phyloP scores from a whole-genome alignment of 306 rosid species.

The Biancaea sappan region DNA sequence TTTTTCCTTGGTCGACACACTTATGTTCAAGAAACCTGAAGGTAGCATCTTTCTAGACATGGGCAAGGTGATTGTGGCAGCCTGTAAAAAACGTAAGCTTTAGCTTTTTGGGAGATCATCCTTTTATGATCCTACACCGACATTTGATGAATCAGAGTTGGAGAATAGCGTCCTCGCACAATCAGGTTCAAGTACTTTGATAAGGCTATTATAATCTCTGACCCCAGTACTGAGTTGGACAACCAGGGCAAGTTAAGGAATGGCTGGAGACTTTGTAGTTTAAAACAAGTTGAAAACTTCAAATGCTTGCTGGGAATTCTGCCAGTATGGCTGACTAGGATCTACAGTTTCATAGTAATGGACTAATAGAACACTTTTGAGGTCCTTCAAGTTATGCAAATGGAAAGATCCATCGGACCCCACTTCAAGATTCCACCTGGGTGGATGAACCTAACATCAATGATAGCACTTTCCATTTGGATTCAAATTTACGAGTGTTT shows the following conservation, averaged over 20 bases:
- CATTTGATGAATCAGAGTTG: not conserved
- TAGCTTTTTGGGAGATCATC: constrained; percentile 2
- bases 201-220: constrained; percentile 60
- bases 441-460: constrained; percentile 59
- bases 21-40: constrained; percentile 55
- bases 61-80: constrained; percentile 61
- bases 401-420: constrained; percentile 54
- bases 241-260: constrained; percentile 48
- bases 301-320: constrained; percentile 66
- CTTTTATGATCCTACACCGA: constrained; percentile 47
- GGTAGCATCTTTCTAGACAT: constrained; percentile 68
- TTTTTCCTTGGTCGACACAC: constrained; percentile 65
- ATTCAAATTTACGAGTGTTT: constrained; percentile 61
- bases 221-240: constrained; percentile 49
- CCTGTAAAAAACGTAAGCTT: constrained; percentile 45
- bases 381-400: constrained; percentile 68
- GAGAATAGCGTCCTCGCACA: constrained; percentile 41
- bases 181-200: constrained; percentile 63
- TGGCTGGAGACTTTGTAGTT: constrained; percentile 68
- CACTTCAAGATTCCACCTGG: constrained; percentile 76
- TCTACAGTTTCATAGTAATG: constrained; percentile 58
- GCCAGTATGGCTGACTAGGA: constrained; percentile 74
- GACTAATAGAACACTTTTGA: constrained; percentile 76
- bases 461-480: constrained; percentile 82
- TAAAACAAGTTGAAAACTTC: constrained; percentile 75